Evolutionary conservation across 2,329 filamentous ascomycete genomes (phyloP).

Genomic region (Aureobasidium melanogenum): DNA sequence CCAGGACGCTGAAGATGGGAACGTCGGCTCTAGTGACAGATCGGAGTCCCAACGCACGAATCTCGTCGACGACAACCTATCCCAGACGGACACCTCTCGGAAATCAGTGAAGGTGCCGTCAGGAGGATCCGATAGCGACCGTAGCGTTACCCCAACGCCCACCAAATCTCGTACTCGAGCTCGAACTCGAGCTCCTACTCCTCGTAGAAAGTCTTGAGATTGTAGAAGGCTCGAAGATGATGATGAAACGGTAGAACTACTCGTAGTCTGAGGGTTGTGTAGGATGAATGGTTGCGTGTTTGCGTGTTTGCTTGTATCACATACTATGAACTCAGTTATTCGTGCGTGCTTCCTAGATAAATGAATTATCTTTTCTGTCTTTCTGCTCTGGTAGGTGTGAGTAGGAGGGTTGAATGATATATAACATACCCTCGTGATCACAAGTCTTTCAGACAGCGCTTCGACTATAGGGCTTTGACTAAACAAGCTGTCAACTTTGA

Average conservation of each 20-base stretch:
- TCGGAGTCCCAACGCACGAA: neutral
- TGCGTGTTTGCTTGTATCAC: neutral
- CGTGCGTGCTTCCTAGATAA: neutral
- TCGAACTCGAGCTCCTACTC: neutral
- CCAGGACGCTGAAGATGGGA: neutral
- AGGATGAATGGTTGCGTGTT: neutral
- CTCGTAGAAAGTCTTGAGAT: neutral
- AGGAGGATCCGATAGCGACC: neutral
- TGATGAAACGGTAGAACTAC: neutral
- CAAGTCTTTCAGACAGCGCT: neutral
- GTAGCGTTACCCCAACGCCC: neutral
- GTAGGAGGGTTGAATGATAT: neutral
- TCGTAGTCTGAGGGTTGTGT: neutral
- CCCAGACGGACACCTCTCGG: neutral
- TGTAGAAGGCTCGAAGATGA: neutral
- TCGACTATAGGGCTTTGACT: neutral
- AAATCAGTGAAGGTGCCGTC: neutral
- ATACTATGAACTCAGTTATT: neutral
- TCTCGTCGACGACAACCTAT: neutral
- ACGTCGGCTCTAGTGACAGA: neutral
- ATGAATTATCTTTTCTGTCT: neutral
- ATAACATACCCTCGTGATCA: neutral
- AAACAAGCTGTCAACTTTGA: neutral
- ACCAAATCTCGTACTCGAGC: constrained; percentile 2
- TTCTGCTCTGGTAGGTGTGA: neutral